A percentile compares a stretch with the other conserved stretches of the same genome.
These are phyloP conservation scores for Fonsecaea monophora DNA, from an alignment of 2,329 filamentous ascomycete species.

Conservation along the genomic window DNA sequence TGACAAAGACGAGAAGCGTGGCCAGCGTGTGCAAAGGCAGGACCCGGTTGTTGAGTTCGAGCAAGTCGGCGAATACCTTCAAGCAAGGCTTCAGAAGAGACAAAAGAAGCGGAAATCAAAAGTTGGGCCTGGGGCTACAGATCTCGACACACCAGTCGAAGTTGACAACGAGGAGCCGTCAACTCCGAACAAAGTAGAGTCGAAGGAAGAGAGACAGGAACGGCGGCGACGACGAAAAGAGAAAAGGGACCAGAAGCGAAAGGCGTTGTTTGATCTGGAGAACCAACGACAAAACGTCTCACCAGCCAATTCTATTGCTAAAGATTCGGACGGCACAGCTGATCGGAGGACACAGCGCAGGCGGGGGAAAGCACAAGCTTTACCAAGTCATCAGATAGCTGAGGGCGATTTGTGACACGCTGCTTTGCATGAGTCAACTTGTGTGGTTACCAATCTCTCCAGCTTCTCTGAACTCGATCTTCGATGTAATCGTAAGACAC, in stretches of 20 bases:
- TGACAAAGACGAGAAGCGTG: slow-evolving; percentile 33
- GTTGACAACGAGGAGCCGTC: slow-evolving; percentile 4
- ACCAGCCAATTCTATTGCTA: slow-evolving; percentile 9
- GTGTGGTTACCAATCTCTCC: not conserved
- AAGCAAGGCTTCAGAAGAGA: slow-evolving; percentile 25
- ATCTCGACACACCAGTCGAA: not conserved
- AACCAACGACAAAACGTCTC: not conserved
- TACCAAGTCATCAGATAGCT: slow-evolving; percentile 1
- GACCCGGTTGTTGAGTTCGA: slow-evolving; percentile 36
- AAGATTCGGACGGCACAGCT: slow-evolving; percentile 28
- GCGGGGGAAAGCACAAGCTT: slow-evolving; percentile 33
- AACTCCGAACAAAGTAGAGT: slow-evolving; percentile 20
- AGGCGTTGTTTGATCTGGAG: not conserved
- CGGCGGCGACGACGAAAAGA: slow-evolving; percentile 34
- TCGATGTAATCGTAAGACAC: not conserved
- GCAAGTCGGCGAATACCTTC: slow-evolving; percentile 36
- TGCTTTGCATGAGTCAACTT: not conserved
- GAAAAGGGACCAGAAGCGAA: slow-evolving; percentile 23
- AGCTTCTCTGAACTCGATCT: not conserved
- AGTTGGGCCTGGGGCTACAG: slow-evolving; percentile 3
- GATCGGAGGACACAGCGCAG: slow-evolving; percentile 34
- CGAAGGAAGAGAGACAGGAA: slow-evolving; percentile 38
- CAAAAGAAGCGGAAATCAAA: slow-evolving; percentile 24
- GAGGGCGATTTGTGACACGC: not conserved
- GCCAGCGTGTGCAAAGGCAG: slow-evolving; percentile 19